Evolutionary conservation across 169 alveolate genomes (phyloP).

Genomic region (Toxoplasma gondii): DNA sequence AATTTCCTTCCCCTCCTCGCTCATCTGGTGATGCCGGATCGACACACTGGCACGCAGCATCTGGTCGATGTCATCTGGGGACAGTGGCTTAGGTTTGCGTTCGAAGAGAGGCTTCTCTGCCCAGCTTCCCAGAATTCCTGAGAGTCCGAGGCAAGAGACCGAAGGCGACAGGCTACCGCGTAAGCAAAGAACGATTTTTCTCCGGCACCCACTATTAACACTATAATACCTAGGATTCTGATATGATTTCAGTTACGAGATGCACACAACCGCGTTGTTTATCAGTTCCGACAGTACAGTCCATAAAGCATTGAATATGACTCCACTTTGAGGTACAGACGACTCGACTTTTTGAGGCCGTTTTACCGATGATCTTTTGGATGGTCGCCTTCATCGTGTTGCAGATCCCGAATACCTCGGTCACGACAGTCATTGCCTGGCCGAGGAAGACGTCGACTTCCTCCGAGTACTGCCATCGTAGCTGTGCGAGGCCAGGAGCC

Average conservation of each 20-base stretch:
- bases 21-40: slow-evolving; percentile 75
- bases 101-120: slow-evolving; percentile 78
- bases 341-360: too few relatives aligned
- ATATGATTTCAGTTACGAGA: too few relatives aligned
- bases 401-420: slow-evolving; percentile 85
- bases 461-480: slow-evolving; percentile 88
- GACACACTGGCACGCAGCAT: slow-evolving; percentile 78
- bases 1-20: slow-evolving; percentile 88
- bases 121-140: slow-evolving; percentile 82
- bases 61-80: slow-evolving; percentile 80
- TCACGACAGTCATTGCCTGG: slow-evolving; percentile 80
- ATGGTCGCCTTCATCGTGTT: slow-evolving; percentile 87
- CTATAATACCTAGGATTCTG: too few relatives aligned
- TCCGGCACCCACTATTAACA: too few relatives aligned
- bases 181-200: too few relatives aligned
- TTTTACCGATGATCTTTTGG: slow-evolving; percentile 68
- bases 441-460: slow-evolving; percentile 88
- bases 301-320: too few relatives aligned
- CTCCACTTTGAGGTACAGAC: too few relatives aligned
- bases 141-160: not conserved
- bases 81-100: slow-evolving; percentile 86
- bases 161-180: not conserved
- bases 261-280: too few relatives aligned
- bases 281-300: too few relatives aligned
- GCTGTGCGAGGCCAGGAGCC: slow-evolving; percentile 89